Percentiles rank a stretch among this genome's conserved stretches.
These are phyloP conservation scores for Candolleomyces efflorescens DNA, from an alignment of 768 basidiomycete genomes.

Conservation along the genomic window DNA sequence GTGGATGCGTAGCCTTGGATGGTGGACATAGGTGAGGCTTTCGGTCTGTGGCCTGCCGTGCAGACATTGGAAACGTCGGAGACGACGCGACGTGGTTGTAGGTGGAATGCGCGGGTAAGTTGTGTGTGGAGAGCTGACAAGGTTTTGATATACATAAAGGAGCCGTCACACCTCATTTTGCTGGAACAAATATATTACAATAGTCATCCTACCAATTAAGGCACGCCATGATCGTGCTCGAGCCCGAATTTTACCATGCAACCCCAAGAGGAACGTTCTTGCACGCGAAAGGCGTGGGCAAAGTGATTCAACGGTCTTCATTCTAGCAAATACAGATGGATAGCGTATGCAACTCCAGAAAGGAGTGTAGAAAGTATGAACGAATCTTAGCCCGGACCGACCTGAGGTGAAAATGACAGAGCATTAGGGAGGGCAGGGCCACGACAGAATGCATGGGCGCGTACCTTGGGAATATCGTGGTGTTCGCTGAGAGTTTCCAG, in stretches of 20 bases:
- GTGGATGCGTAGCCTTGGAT: conserved; percentile 67
- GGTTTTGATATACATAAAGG: conserved; percentile 27
- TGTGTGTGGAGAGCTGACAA: conserved; percentile 21
- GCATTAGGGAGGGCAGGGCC: conserved; percentile 8
- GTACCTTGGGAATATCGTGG: conserved; percentile 91
- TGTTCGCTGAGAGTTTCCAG: conserved; percentile 87
- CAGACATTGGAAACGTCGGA: conserved; percentile 32
- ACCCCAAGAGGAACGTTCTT: background rate
- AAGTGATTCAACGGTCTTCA: background rate
- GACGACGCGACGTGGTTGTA: conserved; percentile 28
- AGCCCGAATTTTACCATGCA: background rate
- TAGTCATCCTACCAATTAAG: conserved; percentile 18
- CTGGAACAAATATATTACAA: conserved; percentile 52
- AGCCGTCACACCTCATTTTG: conserved; percentile 33
- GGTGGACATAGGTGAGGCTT: conserved; percentile 51
- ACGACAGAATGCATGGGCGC: conserved; percentile 5
- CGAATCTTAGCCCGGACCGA: conserved; percentile 75
- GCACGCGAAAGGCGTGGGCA: background rate
- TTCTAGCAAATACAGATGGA: background rate
- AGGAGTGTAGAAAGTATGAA: conserved; percentile 11
- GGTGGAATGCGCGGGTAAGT: conserved; percentile 20
- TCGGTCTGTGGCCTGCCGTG: conserved; percentile 23
- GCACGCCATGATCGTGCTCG: conserved; percentile 10
- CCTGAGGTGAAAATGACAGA: conserved; percentile 36
- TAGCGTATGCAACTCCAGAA: conserved; percentile 7